Evolutionary conservation across 2,329 filamentous ascomycete species (phyloP).

Genomic region (Sporothrix protearum): DNA sequence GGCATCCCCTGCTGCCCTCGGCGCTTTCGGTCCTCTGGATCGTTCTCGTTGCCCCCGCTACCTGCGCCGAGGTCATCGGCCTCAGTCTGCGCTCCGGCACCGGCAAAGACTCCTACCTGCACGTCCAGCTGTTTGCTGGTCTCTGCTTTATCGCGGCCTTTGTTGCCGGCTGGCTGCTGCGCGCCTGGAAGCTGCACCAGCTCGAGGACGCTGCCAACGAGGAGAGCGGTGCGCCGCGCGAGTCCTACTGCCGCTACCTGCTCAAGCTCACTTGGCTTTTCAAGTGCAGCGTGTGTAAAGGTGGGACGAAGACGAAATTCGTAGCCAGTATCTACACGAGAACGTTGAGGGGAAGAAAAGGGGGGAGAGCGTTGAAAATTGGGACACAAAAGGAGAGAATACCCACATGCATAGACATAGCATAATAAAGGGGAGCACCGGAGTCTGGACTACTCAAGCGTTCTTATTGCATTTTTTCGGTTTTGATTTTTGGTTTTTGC

Average conservation of each 20-base stretch:
- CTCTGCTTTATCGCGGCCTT: slow-evolving; percentile 58
- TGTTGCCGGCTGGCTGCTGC: slow-evolving; percentile 44
- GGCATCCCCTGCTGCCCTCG: slow-evolving; percentile 66
- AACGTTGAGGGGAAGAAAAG: neutral
- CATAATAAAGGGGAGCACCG: neutral
- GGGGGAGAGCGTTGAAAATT: neutral
- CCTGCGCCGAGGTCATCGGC: slow-evolving; percentile 64
- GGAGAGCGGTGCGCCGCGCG: neutral
- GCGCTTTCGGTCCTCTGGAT: slow-evolving; percentile 69
- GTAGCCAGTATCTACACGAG: too few species aligned
- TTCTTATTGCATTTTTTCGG: neutral
- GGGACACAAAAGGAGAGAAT: neutral
- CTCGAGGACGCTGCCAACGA: slow-evolving; percentile 32
- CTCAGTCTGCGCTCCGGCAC: slow-evolving; percentile 48
- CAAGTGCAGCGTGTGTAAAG: slow-evolving; percentile 20
- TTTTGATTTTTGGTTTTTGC: neutral
- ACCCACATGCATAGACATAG: neutral
- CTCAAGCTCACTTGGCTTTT: slow-evolving; percentile 28
- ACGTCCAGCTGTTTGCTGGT: slow-evolving; percentile 57
- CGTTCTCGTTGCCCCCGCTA: slow-evolving; percentile 64
- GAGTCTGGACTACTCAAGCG: slow-evolving; percentile 1
- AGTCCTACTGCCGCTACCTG: slow-evolving; percentile 23
- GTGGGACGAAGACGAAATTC: neutral
- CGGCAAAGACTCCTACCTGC: slow-evolving; percentile 46
- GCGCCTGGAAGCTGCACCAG: slow-evolving; percentile 45